These are phyloP conservation scores for Aureobasidium sp. DNA, from an alignment of 2,329 filamentous ascomycete genomes.

Conservation along the genomic window DNA sequence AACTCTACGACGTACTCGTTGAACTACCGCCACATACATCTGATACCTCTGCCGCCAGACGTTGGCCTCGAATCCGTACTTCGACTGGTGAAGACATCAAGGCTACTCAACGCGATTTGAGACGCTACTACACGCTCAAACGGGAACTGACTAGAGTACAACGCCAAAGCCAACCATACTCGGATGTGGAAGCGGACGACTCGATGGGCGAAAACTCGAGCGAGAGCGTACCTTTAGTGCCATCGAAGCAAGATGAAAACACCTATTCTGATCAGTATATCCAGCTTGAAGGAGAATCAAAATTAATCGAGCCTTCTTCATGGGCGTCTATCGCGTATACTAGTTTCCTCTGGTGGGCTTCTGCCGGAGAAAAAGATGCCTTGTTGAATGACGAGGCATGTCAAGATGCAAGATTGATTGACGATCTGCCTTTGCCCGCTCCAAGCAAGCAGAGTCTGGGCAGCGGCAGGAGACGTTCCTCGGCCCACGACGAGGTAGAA, in stretches of 20 bases:
- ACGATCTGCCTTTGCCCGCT: conserved; percentile 30
- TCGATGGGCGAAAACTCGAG: conserved; percentile 17
- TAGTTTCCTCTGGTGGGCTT: conserved; percentile 87
- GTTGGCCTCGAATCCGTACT: conserved; percentile 69
- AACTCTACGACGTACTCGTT: conserved; percentile 83
- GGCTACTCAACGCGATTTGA: conserved; percentile 83
- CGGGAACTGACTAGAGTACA: conserved; percentile 46
- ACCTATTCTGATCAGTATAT: conserved; percentile 17
- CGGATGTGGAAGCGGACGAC: conserved; percentile 22
- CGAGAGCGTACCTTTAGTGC: conserved; percentile 12
- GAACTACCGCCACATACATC: conserved; percentile 59
- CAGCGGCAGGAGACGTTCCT: neutral
- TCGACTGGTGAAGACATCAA: conserved; percentile 58
- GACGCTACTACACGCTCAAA: conserved; percentile 66
- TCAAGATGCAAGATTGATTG: conserved; percentile 39
- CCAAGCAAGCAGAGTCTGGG: neutral
- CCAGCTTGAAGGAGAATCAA: conserved; percentile 21
- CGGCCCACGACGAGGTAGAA: conserved; percentile 37
- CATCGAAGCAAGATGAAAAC: neutral
- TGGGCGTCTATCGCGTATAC: conserved; percentile 72
- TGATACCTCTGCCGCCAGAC: conserved; percentile 26
- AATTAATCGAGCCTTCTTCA: conserved; percentile 48
- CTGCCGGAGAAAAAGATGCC: conserved; percentile 63
- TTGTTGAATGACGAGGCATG: conserved; percentile 49
- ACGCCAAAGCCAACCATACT: conserved; percentile 28